A percentile compares a stretch with the other conserved stretches of the same genome.
Conservation (phyloP, 2,329 filamentous ascomycete genomes). For the Neocucurbitaria cava region DNA sequence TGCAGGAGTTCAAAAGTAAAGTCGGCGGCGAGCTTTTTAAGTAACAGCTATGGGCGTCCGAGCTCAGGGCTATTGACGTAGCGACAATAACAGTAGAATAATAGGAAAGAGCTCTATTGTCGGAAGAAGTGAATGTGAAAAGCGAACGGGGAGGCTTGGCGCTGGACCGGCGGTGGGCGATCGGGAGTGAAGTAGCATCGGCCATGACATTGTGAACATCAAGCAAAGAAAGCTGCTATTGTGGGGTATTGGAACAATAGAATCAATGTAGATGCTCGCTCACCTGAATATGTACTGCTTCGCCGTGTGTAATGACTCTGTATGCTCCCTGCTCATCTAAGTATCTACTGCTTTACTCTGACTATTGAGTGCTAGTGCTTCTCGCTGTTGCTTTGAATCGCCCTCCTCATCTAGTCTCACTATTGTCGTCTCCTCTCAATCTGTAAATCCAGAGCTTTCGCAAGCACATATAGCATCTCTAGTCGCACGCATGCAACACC, state of each 20-base stretch:
- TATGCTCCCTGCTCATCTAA: no score
- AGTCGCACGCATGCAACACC: constrained; percentile 52
- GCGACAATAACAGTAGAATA: neutral
- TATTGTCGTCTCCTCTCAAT: constrained; percentile 30
- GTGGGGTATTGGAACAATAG: neutral
- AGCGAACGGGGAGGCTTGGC: constrained; percentile 1
- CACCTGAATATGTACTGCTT: no score
- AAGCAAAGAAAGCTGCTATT: neutral
- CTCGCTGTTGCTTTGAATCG: no score
- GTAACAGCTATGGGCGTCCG: neutral
- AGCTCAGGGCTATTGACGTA: neutral
- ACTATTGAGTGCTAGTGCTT: no score
- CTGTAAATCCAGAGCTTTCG: constrained; percentile 51
- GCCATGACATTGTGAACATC: neutral
- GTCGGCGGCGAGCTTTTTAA: neutral
- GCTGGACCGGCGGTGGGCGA: neutral
- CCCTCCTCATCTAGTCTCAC: no score
- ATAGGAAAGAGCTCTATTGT: neutral
- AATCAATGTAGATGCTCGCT: neutral
- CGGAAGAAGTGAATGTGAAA: neutral
- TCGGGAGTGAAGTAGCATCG: neutral
- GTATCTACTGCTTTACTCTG: no score
- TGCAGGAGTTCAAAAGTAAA: neutral
- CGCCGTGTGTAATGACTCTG: no score
- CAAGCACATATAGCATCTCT: constrained; percentile 55